Evolutionary conservation across 129 eudicot species (phyloP), one percentile per base, ranked within the genome.

Genomic region (Flaveria trinervia): DNA sequence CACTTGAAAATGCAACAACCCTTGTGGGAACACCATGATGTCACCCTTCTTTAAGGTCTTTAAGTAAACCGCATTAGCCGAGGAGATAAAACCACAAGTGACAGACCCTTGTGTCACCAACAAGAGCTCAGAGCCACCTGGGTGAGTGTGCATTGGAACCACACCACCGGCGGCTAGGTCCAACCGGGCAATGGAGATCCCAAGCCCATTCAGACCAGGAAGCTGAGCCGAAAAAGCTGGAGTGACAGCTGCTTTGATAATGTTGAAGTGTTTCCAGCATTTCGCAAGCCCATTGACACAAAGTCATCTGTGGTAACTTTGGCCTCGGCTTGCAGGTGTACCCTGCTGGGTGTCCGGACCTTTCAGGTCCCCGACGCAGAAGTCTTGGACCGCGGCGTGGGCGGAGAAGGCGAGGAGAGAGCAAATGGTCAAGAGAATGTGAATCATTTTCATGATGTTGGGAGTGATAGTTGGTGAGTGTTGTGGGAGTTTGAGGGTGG

Each of bases 161-260:
- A 91, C 90, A 0, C 98, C 98, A 2, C 78, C 75, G 0, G 88
- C 77, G 76, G 89, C 88, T 1, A 92, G 51, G 88, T 92, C 97
- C 22, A 92, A 56, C 0, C 96, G 84, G 0, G 88, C 86, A 13
- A 87, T 78, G 72, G 96, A 89, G 64, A 92, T 73, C 20, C 96
- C 97, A 0, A 87, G 91, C n/a, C 97, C 97, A 45, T 92, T 91
- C 2, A 89, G 65, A 1, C 91, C 96, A 4, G 98, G 98, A 15
- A 84, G 83, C 23, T 88, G 93, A n/a, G 87, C 82, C 0, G 82
- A 83, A 16, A 88, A 89, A 5, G 89, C 96, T 2, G 96, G 96
- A 16, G 89, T 80, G 7, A 90, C 93, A 0, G 92, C 90, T 0
- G 88, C 92, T 8, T 77, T 90, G 81, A 89, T 89, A 72, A 90